Conservation (phyloP, 2,329 filamentous ascomycete genomes). For the Elsinoe perseae region DNA sequence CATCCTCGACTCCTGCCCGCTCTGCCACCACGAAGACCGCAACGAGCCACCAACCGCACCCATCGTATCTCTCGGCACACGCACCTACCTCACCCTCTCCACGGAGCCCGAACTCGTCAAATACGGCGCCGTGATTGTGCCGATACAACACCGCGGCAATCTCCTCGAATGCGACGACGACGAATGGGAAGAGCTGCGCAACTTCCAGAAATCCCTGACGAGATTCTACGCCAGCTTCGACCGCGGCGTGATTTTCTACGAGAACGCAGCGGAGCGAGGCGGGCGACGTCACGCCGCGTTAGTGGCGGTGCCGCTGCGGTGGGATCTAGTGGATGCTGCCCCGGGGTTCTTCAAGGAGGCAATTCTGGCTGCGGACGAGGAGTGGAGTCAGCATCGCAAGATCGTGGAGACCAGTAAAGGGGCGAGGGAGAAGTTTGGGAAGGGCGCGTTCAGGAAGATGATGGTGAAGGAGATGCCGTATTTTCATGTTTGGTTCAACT, state of each 20-base stretch:
- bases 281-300: constrained; percentile 74
- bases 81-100: constrained; percentile 79
- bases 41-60: constrained; percentile 72
- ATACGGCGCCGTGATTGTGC: constrained; percentile 80
- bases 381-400: constrained; percentile 94
- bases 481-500: constrained; percentile 91
- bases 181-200: constrained; percentile 97
- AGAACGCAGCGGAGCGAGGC: constrained; percentile 79
- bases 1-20: constrained; percentile 76
- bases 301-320: constrained; percentile 78
- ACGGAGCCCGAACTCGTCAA: constrained; percentile 81
- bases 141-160: constrained; percentile 77
- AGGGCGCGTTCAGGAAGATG: constrained; percentile 69
- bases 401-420: constrained; percentile 77
- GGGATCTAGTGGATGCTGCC: constrained; percentile 80
- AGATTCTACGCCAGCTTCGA: constrained; percentile 92
- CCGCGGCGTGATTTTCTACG: constrained; percentile 91
- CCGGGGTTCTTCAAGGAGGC: constrained; percentile 95
- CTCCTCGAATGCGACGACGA: constrained; percentile 97
- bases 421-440: constrained; percentile 59
- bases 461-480: constrained; percentile 96
- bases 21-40: constrained; percentile 87
- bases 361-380: constrained; percentile 76
- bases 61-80: constrained; percentile 74
- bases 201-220: constrained; percentile 96